phyloP scores from a whole-genome alignment of 805 yeast genomes.

The Dipodascus albidus region DNA sequence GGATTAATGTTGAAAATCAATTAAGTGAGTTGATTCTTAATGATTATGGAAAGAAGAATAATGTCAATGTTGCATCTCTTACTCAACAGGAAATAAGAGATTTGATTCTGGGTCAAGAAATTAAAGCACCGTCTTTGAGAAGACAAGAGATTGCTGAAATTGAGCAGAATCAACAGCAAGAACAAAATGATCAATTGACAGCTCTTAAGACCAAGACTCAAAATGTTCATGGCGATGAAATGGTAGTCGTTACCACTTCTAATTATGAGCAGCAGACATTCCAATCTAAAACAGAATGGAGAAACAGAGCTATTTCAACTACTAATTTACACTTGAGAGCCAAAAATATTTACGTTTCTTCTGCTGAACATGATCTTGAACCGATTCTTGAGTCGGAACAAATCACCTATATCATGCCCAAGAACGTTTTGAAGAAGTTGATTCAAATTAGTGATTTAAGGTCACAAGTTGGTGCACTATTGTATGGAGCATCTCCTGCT shows the following conservation, averaged over 20 bases:
- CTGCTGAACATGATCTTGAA: constrained; percentile 50
- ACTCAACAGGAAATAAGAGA: constrained; percentile 93
- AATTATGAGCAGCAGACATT: constrained; percentile 78
- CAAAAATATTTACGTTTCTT: constrained; percentile 60
- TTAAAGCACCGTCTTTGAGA: constrained; percentile 77
- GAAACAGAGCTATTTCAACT: constrained; percentile 72
- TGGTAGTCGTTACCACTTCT: constrained; percentile 85
- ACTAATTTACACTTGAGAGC: constrained; percentile 61
- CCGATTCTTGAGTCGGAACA: constrained; percentile 27
- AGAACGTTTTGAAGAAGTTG: constrained; percentile 65
- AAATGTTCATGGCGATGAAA: constrained; percentile 94
- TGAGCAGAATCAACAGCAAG: constrained; percentile 29
- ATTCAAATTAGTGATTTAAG: constrained; percentile 72
- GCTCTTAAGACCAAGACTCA: constrained; percentile 75
- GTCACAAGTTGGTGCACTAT: constrained; percentile 68
- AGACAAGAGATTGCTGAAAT: constrained; percentile 77
- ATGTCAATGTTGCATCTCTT: constrained; percentile 72
- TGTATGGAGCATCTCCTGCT: constrained; percentile 69
- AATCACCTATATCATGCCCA: constrained; percentile 69
- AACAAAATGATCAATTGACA: constrained; percentile 37
- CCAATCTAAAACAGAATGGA: constrained; percentile 82
- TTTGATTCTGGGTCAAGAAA: constrained; percentile 86
- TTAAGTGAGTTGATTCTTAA: constrained; percentile 76
- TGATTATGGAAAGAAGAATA: constrained; percentile 77
- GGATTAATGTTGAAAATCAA: constrained; percentile 83